Evolutionary conservation across 345 rosid genomes (phyloP).

Genomic region (Melastoma malabathricum): DNA sequence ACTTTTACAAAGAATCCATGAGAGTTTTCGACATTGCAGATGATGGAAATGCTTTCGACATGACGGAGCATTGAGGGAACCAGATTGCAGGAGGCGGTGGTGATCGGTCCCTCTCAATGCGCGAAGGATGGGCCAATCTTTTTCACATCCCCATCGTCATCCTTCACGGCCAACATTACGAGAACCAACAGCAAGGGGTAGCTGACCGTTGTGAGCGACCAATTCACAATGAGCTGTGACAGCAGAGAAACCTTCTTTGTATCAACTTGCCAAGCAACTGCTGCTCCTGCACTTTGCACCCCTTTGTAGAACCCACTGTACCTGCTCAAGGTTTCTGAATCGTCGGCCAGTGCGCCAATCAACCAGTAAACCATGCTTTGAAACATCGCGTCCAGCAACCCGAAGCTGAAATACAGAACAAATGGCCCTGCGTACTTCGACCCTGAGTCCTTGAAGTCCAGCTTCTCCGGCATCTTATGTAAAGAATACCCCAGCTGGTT

Average conservation of each 20-base stretch:
- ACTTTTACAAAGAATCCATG: no score
- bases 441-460: slow-evolving; percentile 73
- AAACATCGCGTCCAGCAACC: slow-evolving; percentile 82
- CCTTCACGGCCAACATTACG: slow-evolving; percentile 60
- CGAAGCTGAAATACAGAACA: slow-evolving; percentile 58
- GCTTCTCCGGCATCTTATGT: slow-evolving; percentile 17
- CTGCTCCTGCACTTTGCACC: slow-evolving; percentile 92
- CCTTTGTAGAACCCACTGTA: slow-evolving; percentile 89
- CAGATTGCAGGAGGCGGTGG: no score
- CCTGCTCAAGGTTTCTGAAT: slow-evolving; percentile 82
- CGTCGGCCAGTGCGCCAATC: slow-evolving; percentile 83
- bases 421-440: slow-evolving; percentile 56
- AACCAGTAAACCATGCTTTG: slow-evolving; percentile 89
- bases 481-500: slow-evolving; percentile 43
- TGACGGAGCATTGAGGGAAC: no score
- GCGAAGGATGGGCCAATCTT: slow-evolving; percentile 4
- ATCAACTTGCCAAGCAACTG: slow-evolving; percentile 93
- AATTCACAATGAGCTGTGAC: slow-evolving; percentile 48
- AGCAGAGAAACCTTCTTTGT: slow-evolving; percentile 45
- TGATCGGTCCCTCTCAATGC: neutral
- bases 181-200: slow-evolving; percentile 60
- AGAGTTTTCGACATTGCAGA: no score
- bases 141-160: slow-evolving; percentile 14
- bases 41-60: no score
- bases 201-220: slow-evolving; percentile 71